Base-by-base conservation (phyloP, 2,329 filamentous ascomycete species). In the Colletotrichum eleusines region DNA sequence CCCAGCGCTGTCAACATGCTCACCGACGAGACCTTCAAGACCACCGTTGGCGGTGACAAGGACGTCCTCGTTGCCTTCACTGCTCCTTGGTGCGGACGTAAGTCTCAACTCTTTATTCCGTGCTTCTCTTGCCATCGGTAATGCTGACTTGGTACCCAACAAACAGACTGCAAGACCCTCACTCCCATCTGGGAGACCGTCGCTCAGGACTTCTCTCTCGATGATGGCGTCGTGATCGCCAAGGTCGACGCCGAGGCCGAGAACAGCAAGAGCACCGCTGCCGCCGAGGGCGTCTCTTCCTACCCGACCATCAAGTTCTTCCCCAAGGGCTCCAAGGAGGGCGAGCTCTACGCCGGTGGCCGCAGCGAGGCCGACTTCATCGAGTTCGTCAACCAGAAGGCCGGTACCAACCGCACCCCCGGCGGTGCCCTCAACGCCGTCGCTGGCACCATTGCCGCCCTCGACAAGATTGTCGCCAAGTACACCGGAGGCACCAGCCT, bases 301-400 rank as follows among this genome's bases (percentile, higher is more conserved):
- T 99, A 97, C 87, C 96, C 96, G 60, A 99, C 96, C 73, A 97
- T 99, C 86, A 97, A 97, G 86, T 99, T 92, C 89, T 99, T 98
- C 89, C 89, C 94, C 75, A 92, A 92, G 81, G 95, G 94, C 76
- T 93, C 90, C 78, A 92, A 88, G 74, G 90, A 92, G 78, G 81
- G 90, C 55, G 87, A 91, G 76, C 79, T 85, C 55, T 99, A 98
- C 87, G 84, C 86, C 64, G 91, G 92, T 72, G 93, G 88, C 73
- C 95, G 96, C 75, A 85, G 86, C 60, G 94, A 98, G 85, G 85
- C 88, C 57, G 92, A 90, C 74, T 85, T 99, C 51, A 81, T 98
- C 75, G 81, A 87, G 5, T 99, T 92, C 84, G 80, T 99, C 82
- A 99, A 99, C 86, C 87, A 90, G 76, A 93, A 98, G 84, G 88